Conservation (phyloP, 2,329 filamentous ascomycete genomes). For the Dothideomycetes sp. region DNA sequence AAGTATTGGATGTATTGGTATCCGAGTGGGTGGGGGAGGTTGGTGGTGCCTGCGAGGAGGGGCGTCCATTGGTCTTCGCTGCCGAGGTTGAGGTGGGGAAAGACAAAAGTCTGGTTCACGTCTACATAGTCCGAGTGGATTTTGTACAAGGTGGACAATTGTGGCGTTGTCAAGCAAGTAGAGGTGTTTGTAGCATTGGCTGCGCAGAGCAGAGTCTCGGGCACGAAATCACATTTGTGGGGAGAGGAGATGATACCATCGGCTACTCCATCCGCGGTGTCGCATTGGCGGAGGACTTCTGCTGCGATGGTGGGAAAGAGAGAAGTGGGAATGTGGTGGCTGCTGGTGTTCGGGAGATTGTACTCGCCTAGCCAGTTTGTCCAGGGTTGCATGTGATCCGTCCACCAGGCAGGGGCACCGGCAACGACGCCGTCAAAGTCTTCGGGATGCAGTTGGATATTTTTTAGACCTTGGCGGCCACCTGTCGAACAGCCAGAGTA, state of each 20-base stretch:
- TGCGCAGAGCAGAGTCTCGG: slow-evolving; percentile 29
- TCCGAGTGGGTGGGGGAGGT: slow-evolving; percentile 23
- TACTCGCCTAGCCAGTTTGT: slow-evolving; percentile 34
- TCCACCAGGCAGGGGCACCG: slow-evolving; percentile 43
- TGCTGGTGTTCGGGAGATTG: slow-evolving; percentile 35
- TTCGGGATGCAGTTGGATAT: slow-evolving; percentile 41
- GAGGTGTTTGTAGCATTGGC: slow-evolving; percentile 13
- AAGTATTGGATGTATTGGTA: slow-evolving; percentile 31
- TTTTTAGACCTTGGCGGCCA: slow-evolving; percentile 46
- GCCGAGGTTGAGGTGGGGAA: slow-evolving; percentile 28
- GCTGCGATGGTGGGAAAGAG: slow-evolving; percentile 35
- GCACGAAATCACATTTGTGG: slow-evolving; percentile 33
- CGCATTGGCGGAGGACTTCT: slow-evolving; percentile 40
- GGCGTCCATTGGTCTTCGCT: slow-evolving; percentile 25
- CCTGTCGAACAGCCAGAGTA: slow-evolving; percentile 50
- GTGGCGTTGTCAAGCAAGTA: slow-evolving; percentile 32
- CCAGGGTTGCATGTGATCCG: slow-evolving; percentile 34
- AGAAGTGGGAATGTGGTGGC: slow-evolving; percentile 31
- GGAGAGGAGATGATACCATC: slow-evolving; percentile 42
- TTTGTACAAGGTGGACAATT: slow-evolving; percentile 31
- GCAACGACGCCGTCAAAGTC: slow-evolving; percentile 49
- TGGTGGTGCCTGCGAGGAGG: slow-evolving; percentile 25
- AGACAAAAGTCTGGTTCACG: slow-evolving; percentile 30
- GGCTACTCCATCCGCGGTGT: slow-evolving; percentile 36
- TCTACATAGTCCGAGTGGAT: slow-evolving; percentile 32